Evolutionary conservation across 2,329 filamentous ascomycete genomes (phyloP).

Genomic region (Stachybotrys chartarum): DNA sequence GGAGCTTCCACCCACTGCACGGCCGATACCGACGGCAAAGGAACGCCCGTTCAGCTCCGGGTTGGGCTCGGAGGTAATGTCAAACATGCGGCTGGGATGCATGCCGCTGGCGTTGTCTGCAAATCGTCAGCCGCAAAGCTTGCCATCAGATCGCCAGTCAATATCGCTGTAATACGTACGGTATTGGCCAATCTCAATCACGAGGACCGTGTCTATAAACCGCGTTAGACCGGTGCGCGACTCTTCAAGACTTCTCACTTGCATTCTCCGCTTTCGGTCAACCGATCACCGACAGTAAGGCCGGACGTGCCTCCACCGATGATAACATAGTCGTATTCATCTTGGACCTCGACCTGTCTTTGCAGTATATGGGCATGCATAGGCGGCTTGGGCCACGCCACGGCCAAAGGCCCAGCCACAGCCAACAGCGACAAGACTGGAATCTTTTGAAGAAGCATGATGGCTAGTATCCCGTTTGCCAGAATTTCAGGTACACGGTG

Average conservation of each 20-base stretch:
- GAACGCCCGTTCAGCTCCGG: slow-evolving; percentile 15
- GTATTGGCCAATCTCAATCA: background rate
- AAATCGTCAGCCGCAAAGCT: background rate
- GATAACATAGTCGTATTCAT: slow-evolving; percentile 20
- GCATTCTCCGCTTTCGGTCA: slow-evolving; percentile 28
- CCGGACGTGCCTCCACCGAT: slow-evolving; percentile 32
- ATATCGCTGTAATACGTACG: background rate
- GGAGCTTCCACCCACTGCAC: slow-evolving; percentile 30
- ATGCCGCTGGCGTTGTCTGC: slow-evolving; percentile 11
- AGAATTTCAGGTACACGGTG: no score
- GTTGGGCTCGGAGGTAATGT: slow-evolving; percentile 21
- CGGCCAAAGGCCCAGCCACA: background rate
- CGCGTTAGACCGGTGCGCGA: no score
- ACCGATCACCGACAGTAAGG: slow-evolving; percentile 28
- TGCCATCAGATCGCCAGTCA: background rate
- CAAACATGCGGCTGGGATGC: slow-evolving; percentile 15
- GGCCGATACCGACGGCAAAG: slow-evolving; percentile 19
- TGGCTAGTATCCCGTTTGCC: background rate
- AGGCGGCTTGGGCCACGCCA: background rate
- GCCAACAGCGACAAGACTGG: background rate
- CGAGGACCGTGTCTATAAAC: background rate
- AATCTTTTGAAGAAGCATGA: background rate
- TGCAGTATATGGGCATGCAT: background rate
- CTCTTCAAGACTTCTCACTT: slow-evolving; percentile 1
- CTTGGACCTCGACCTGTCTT: background rate